phyloP scores from a whole-genome alignment of 495 filamentous ascomycete species.

The Amniculicola lignicola region DNA sequence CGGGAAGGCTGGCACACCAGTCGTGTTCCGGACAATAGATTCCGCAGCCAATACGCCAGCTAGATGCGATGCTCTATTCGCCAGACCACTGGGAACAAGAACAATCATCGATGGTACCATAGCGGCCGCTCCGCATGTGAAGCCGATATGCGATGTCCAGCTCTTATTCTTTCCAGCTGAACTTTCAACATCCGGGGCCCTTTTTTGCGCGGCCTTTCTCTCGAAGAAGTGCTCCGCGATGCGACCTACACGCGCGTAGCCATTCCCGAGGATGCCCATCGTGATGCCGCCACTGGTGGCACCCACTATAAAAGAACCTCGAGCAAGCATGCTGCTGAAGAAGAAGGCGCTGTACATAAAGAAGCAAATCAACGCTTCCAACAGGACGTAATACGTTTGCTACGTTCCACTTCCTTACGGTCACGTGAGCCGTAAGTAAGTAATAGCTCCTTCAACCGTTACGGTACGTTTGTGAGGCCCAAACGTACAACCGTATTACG shows the following conservation, averaged over 20 bases:
- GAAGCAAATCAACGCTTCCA: conserved; percentile 6
- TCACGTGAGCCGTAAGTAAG: not conserved
- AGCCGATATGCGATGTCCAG: not conserved
- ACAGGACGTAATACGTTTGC: conserved; percentile 2
- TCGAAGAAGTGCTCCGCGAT: not conserved
- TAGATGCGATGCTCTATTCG: not conserved
- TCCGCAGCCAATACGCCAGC: not conserved
- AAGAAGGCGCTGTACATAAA: conserved; percentile 11
- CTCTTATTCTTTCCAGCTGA: not conserved
- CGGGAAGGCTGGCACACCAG: not conserved
- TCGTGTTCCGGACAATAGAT: not conserved
- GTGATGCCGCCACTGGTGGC: not conserved
- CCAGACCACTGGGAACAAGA: not conserved
- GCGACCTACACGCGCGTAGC: not conserved
- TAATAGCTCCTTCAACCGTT: conserved; percentile 2
- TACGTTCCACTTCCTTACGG: conserved; percentile 3
- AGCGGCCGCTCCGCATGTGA: not conserved
- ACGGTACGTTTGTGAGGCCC: not conserved
- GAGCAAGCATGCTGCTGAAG: conserved; percentile 4
- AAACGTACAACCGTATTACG: conserved; percentile 1
- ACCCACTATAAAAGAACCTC: not conserved
- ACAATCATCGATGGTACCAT: not conserved
- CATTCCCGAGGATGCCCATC: not conserved
- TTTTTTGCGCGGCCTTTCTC: not conserved
- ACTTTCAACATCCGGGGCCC: not conserved